Base-by-base conservation (phyloP, 164 flowering plant species). In the Cinnamomum micranthum region DNA sequence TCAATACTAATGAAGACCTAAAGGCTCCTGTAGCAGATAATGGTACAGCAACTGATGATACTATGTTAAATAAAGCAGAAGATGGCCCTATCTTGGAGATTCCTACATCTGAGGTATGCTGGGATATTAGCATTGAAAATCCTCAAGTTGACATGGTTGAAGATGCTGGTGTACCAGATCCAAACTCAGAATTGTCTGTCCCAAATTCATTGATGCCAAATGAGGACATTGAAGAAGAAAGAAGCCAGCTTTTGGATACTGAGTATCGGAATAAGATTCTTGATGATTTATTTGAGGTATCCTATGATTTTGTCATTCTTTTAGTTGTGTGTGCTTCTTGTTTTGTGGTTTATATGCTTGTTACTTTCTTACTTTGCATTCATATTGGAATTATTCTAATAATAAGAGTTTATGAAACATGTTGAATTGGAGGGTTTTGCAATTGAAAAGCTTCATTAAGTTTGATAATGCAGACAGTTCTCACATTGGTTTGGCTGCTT, bases 261-360 rank as follows among this genome's bases (percentile, higher is more conserved):
- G 99, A 93, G 72, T 95, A 91, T 79, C 84, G 98, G 81, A 95
- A 92, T 78, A 92, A 88, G 82, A 86, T 95, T 84, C 92, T 95
- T 69, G 98, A 95, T 82, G 99, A 95, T 84, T 84, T 95, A 58
- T 89, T 90, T 85, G 99, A 95, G 99, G 98, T 95, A 86, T 74
- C 62, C 23, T 13, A 11, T 66, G 31, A 80, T 67, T 31, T 41
- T 27, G 27, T 31, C 35, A 5, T 28, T 28, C 15, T 15, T 19
- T 67, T 67, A 13, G 31, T 22, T 64, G n/a, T 55, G 47, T 41
- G 10, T 41, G 11, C 11, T 41, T 9, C 60, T 55, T 64, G 25
- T 23, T 24, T 22, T 22, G 31, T 67, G 13, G 14, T 67, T 20
- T 73, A 20, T 20, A 11, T 55, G 51, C 51, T 24, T 27, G 13